A percentile compares a stretch with the other conserved stretches of the same genome.
Evolutionary conservation across 805 yeast genomes (phyloP).

Genomic region (Saccharomycopsis oosterbeekiorum): DNA sequence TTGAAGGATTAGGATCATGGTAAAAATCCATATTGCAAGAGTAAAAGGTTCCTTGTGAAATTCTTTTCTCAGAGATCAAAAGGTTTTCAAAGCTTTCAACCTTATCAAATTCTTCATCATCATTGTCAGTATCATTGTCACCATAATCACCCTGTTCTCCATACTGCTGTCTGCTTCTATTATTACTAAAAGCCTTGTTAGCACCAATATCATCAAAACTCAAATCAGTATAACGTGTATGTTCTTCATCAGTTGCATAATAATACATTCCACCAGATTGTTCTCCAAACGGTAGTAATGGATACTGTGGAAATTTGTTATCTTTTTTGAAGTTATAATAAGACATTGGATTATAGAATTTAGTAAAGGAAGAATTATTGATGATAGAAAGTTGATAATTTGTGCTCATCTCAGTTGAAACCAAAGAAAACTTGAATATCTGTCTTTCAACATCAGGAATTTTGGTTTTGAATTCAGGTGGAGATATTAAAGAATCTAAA

Average conservation of each 20-base stretch:
- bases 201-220: not conserved
- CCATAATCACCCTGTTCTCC: conserved; percentile 19
- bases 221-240: conserved; percentile 6
- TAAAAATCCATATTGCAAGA: not conserved
- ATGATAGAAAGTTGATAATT: conserved; percentile 25
- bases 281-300: conserved; percentile 13
- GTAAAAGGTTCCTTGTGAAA: not conserved
- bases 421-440: conserved; percentile 36
- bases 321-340: conserved; percentile 6
- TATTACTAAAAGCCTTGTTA: not conserved
- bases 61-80: not conserved
- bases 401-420: conserved; percentile 33
- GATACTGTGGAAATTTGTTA: conserved; percentile 17
- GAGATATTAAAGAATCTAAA: conserved; percentile 25
- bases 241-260: conserved; percentile 16
- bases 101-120: not conserved
- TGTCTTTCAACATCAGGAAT: conserved; percentile 40
- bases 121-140: conserved; percentile 18
- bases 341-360: conserved; percentile 13
- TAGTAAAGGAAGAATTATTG: conserved; percentile 12
- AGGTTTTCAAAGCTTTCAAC: not conserved
- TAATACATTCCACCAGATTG: conserved; percentile 13
- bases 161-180: not conserved
- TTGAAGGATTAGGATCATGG: not conserved
- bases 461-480: conserved; percentile 36